Percentiles rank a stretch among this genome's conserved stretches.
Evolutionary conservation across 495 filamentous ascomycete species (phyloP).

Genomic region (Talaromyces ruber): DNA sequence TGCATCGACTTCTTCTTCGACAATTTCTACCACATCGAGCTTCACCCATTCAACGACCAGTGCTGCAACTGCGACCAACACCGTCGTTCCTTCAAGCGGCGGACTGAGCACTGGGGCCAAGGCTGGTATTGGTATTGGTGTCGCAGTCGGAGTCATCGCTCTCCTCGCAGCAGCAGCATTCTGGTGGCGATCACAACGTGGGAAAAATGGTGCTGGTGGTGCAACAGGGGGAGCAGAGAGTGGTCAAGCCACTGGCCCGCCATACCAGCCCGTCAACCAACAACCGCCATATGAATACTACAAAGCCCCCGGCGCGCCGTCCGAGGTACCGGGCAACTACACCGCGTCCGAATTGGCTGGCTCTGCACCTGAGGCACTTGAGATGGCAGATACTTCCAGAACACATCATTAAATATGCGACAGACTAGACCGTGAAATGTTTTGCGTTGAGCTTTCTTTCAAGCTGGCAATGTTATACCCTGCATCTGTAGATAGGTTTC

Average conservation of each 20-base stretch:
- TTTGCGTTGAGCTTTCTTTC: neutral
- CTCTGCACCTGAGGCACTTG: neutral
- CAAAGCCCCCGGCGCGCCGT: neutral
- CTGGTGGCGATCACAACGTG: neutral
- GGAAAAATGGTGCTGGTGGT: neutral
- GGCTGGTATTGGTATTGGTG: constrained; percentile 38
- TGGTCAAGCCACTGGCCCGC: neutral
- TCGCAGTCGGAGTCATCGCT: constrained; percentile 22
- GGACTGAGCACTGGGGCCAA: constrained; percentile 20
- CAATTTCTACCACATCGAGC: neutral
- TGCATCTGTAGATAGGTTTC: neutral
- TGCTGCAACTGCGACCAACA: neutral
- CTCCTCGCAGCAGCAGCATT: neutral
- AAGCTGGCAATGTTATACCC: neutral
- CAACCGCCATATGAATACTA: neutral
- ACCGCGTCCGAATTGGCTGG: neutral
- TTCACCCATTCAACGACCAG: neutral
- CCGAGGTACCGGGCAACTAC: neutral
- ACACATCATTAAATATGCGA: neutral
- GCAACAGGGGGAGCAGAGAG: neutral
- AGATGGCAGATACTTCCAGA: constrained; percentile 5
- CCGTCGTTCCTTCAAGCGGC: neutral
- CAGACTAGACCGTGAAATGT: neutral
- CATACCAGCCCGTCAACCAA: neutral
- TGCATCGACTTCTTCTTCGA: neutral